These are phyloP conservation scores for Trichophaea hybrida DNA, from an alignment of 2,329 filamentous ascomycete genomes.

Conservation along the genomic window DNA sequence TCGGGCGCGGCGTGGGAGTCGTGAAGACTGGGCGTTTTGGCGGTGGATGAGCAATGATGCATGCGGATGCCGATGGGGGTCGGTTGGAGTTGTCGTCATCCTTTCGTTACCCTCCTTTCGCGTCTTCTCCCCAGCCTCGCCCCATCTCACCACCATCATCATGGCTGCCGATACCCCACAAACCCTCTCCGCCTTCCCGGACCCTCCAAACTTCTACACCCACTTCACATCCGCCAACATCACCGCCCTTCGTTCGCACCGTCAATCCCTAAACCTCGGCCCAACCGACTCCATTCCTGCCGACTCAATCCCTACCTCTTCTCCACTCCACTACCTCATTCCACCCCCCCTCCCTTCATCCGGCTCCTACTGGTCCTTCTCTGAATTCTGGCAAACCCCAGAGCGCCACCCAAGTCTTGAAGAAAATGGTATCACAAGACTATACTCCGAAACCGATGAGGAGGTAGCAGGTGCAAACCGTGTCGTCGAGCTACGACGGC, in stretches of 20 bases:
- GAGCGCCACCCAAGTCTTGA: constrained; percentile 53
- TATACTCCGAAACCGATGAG: constrained; percentile 39
- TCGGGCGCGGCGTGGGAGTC: neutral
- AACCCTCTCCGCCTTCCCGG: constrained; percentile 56
- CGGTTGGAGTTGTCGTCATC: constrained; percentile 3
- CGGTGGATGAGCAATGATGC: too few species aligned
- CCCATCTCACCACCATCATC: constrained; percentile 1
- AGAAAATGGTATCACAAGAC: constrained; percentile 55
- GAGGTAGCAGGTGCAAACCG: constrained; percentile 47
- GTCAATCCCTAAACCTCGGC: constrained; percentile 29
- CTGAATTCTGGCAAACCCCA: constrained; percentile 46
- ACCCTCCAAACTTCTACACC: constrained; percentile 80
- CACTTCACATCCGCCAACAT: constrained; percentile 69
- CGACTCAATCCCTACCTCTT: constrained; percentile 47
- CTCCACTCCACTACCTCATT: constrained; percentile 54
- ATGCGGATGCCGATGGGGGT: neutral
- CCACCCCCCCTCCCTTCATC: constrained; percentile 61
- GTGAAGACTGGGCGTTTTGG: neutral
- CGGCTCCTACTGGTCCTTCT: constrained; percentile 62
- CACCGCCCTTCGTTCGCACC: constrained; percentile 36
- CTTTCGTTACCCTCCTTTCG: neutral
- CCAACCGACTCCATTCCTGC: constrained; percentile 29
- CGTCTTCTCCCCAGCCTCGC: neutral
- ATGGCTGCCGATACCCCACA: neutral
- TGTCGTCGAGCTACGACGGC: constrained; percentile 54